A percentile compares a stretch with the other conserved stretches of the same genome.
phyloP scores from a whole-genome alignment of 179 eudicot species.

The Actinidia polygama region DNA sequence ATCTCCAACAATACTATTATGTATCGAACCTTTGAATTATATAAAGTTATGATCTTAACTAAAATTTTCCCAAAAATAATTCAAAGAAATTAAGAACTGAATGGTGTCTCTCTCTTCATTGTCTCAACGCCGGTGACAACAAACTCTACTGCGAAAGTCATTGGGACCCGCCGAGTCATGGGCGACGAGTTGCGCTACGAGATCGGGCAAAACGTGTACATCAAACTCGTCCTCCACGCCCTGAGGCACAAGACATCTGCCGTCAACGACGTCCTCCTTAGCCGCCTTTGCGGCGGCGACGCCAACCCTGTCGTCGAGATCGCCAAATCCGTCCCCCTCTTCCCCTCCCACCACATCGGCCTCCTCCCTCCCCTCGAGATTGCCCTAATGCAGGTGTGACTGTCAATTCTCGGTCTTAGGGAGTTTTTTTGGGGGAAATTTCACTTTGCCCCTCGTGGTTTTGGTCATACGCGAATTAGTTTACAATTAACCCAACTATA shows the following conservation, averaged over 20 bases:
- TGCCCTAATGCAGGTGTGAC: conserved; percentile 72
- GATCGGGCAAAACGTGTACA: conserved; percentile 66
- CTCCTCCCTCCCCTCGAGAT: conserved; percentile 87
- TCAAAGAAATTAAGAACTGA: too few relatives aligned
- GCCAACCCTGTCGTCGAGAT: conserved; percentile 48
- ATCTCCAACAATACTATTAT: too few relatives aligned
- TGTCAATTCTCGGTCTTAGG: too few relatives aligned
- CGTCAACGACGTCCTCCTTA: conserved; percentile 78
- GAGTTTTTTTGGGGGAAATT: too few relatives aligned
- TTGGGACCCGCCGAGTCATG: background rate
- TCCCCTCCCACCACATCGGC: conserved; percentile 71
- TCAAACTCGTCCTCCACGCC: conserved; percentile 72
- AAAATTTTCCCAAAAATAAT: too few relatives aligned
- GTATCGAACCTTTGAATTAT: too few relatives aligned
- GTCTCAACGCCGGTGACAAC: too few relatives aligned
- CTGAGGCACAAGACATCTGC: conserved; percentile 59
- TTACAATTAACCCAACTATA: too few relatives aligned
- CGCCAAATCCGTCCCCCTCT: conserved; percentile 76
- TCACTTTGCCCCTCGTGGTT: too few relatives aligned
- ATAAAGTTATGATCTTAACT: too few relatives aligned
- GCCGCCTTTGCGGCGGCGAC: conserved; percentile 49
- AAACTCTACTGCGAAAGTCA: background rate
- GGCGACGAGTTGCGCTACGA: conserved; percentile 56
- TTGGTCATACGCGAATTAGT: too few relatives aligned
- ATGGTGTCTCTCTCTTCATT: too few relatives aligned